These are phyloP conservation scores for Lachnellula hyalina DNA, from an alignment of 2,329 filamentous ascomycete genomes.

Conservation along the genomic window DNA sequence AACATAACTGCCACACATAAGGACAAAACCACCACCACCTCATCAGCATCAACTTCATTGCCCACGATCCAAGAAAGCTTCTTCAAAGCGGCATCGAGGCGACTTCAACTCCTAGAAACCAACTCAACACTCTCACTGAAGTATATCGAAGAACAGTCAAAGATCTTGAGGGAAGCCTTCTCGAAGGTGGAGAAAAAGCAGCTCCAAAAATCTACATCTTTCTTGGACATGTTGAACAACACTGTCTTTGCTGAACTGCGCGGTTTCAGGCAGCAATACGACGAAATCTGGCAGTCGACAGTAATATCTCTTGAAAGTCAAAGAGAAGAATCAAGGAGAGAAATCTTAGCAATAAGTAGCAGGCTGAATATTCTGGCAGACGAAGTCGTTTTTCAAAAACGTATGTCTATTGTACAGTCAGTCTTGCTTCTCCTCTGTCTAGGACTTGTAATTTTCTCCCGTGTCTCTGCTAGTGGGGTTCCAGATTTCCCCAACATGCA, in stretches of 20 bases:
- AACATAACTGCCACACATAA: slow-evolving; percentile 17
- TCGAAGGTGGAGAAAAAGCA: slow-evolving; percentile 83
- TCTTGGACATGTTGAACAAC: slow-evolving; percentile 78
- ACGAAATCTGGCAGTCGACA: slow-evolving; percentile 94
- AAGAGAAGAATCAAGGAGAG: slow-evolving; percentile 74
- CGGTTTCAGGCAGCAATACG: slow-evolving; percentile 77
- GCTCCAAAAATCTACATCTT: slow-evolving; percentile 72
- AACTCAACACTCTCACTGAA: slow-evolving; percentile 90
- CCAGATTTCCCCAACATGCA: slow-evolving; percentile 22
- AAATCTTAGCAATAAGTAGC: slow-evolving; percentile 74
- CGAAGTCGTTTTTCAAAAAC: slow-evolving; percentile 79
- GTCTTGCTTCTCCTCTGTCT: slow-evolving; percentile 82
- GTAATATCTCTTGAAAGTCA: slow-evolving; percentile 87
- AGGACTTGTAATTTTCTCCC: slow-evolving; percentile 76
- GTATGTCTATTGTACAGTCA: slow-evolving; percentile 89
- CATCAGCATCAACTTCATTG: slow-evolving; percentile 46
- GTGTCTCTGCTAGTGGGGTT: slow-evolving; percentile 38
- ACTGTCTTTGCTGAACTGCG: slow-evolving; percentile 80
- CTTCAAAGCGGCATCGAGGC: slow-evolving; percentile 94
- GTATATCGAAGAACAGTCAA: slow-evolving; percentile 95
- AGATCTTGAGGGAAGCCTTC: slow-evolving; percentile 81
- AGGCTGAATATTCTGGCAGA: slow-evolving; percentile 88
- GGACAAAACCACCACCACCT: slow-evolving; percentile 33
- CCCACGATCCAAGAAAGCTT: slow-evolving; percentile 95
- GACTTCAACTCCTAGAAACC: slow-evolving; percentile 81